phyloP scores from a whole-genome alignment of 768 basidiomycete genomes.

The Polyporus arcularius region DNA sequence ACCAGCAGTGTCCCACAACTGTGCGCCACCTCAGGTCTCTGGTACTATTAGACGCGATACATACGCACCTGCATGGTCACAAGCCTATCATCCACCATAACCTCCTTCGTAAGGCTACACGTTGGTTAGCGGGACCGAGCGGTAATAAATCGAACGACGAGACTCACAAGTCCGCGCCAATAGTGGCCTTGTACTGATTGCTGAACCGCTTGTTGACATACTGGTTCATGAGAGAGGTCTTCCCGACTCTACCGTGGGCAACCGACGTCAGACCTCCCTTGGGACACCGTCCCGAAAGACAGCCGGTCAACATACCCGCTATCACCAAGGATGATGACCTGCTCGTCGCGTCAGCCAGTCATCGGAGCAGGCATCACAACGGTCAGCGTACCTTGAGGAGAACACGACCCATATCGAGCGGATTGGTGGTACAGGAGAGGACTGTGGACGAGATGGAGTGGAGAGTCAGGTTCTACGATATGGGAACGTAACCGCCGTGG shows the following conservation, averaged over 20 bases:
- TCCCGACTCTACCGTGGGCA: conserved; percentile 60
- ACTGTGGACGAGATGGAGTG: conserved; percentile 12
- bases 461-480: conserved; percentile 14
- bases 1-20: conserved; percentile 99
- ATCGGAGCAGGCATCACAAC: background rate
- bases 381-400: conserved; percentile 67
- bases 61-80: conserved; percentile 94
- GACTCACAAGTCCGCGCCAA: conserved; percentile 93
- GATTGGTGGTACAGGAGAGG: conserved; percentile 19
- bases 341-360: conserved; percentile 18
- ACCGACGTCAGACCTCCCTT: conserved; percentile 6
- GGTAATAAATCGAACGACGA: conserved; percentile 19
- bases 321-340: conserved; percentile 99
- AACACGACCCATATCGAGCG: conserved; percentile 72
- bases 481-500: conserved; percentile 13
- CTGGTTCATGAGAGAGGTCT: conserved; percentile 99
- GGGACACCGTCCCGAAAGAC: background rate
- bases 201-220: conserved; percentile 99
- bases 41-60: background rate
- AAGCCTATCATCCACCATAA: conserved; percentile 96
- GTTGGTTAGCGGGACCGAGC: conserved; percentile 1
- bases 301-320: conserved; percentile 68
- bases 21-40: conserved; percentile 2
- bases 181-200: conserved; percentile 99
- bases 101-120: conserved; percentile 90